A percentile compares a stretch with the other conserved stretches of the same genome.
Conservation (phyloP, 345 rosid genomes). For the Xanthoceras sorbifolium region DNA sequence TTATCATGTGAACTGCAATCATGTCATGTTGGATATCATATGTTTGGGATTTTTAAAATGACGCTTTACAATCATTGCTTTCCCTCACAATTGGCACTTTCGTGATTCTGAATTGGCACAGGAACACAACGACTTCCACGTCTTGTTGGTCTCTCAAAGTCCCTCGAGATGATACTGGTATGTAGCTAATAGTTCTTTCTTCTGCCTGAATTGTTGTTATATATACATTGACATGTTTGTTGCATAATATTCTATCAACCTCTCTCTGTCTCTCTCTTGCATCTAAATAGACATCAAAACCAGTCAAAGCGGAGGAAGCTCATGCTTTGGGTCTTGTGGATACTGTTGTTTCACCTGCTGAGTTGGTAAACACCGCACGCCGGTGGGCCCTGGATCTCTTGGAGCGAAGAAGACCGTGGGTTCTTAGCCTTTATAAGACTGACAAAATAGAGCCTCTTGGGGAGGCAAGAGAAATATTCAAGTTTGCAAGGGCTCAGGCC, state of each 20-base stretch:
- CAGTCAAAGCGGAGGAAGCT: constrained; percentile 76
- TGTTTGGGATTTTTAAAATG: not conserved
- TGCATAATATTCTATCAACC: not conserved
- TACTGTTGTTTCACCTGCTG: constrained; percentile 68
- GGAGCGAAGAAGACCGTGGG: constrained; percentile 80
- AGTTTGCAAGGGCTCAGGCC: constrained; percentile 75
- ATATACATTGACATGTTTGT: constrained; percentile 8
- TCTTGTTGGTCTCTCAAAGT: constrained; percentile 88
- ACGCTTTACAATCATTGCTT: constrained; percentile 1
- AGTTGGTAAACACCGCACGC: constrained; percentile 70
- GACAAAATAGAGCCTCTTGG: constrained; percentile 84
- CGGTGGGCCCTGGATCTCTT: constrained; percentile 82
- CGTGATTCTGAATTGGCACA: constrained; percentile 42
- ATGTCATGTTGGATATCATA: not conserved
- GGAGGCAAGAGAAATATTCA: constrained; percentile 86
- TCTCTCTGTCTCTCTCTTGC: constrained; percentile 3
- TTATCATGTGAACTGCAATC: not conserved
- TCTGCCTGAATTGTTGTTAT: constrained; percentile 17
- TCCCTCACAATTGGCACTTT: constrained; percentile 8
- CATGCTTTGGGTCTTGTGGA: constrained; percentile 75
- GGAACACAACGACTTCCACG: constrained; percentile 99
- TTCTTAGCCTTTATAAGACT: constrained; percentile 71
- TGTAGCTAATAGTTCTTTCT: constrained; percentile 24
- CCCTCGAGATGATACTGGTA: constrained; percentile 99
- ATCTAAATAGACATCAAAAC: constrained; percentile 68